phyloP scores from a whole-genome alignment of 768 basidiomycete genomes.

The Boletus insuetus region DNA sequence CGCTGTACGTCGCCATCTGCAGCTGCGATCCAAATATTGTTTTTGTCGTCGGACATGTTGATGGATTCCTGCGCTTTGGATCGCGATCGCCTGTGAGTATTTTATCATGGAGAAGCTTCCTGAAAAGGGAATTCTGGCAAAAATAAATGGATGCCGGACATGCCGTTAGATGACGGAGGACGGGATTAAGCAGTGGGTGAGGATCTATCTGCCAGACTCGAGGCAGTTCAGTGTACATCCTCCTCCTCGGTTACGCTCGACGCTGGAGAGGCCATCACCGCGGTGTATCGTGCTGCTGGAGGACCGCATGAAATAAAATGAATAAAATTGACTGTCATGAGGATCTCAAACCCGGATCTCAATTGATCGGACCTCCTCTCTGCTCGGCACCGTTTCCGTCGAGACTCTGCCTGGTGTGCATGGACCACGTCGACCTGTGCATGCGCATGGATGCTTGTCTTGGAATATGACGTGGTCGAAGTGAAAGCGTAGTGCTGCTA shows the following conservation, averaged over 20 bases:
- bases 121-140: conserved; percentile 27
- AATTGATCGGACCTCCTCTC: conserved; percentile 23
- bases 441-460: neutral
- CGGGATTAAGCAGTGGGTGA: neutral
- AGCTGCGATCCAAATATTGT: conserved; percentile 94
- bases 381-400: conserved; percentile 26
- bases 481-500: neutral
- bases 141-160: conserved; percentile 1
- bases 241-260: no score
- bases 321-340: neutral
- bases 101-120: conserved; percentile 17
- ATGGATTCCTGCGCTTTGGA: no score
- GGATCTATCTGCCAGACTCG: neutral
- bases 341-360: conserved; percentile 30
- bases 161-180: conserved; percentile 13
- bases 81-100: conserved; percentile 9
- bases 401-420: neutral
- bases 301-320: no score
- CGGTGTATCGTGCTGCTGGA: no score
- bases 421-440: neutral
- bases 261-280: no score
- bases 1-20: conserved; percentile 84
- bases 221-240: no score
- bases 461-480: neutral
- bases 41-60: conserved; percentile 42